Conservation (phyloP, 306 rosid species). For the Dryas drummondii region DNA sequence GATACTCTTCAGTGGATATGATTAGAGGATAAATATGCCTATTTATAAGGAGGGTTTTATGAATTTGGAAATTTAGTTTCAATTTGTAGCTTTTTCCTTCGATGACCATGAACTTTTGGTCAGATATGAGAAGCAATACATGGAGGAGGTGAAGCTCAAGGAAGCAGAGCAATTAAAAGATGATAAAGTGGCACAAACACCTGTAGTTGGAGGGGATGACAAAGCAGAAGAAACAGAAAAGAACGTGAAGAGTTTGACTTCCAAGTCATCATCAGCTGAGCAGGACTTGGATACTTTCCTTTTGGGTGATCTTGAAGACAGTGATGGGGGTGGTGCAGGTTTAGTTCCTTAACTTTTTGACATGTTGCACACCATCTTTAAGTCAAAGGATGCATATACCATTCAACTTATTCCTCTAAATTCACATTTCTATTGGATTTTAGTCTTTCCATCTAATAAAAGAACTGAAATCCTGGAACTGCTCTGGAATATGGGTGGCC, state of each 20-base stretch:
- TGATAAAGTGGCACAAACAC: slow-evolving; percentile 43
- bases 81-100: neutral
- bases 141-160: slow-evolving; percentile 77
- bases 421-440: neutral
- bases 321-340: slow-evolving; percentile 87
- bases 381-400: neutral
- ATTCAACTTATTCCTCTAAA: neutral
- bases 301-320: slow-evolving; percentile 96
- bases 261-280: slow-evolving; percentile 68
- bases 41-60: neutral
- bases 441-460: neutral
- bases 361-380: neutral
- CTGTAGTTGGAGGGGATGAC: slow-evolving; percentile 47
- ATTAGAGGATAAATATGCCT: neutral
- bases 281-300: slow-evolving; percentile 90
- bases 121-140: slow-evolving; percentile 83
- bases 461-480: neutral
- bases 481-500: neutral
- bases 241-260: slow-evolving; percentile 49
- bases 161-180: slow-evolving; percentile 56
- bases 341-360: slow-evolving; percentile 18
- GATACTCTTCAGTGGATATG: neutral
- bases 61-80: neutral
- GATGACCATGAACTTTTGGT: slow-evolving; percentile 26
- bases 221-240: slow-evolving; percentile 52